Percentiles rank a stretch among this genome's conserved stretches.
phyloP scores from a whole-genome alignment of 345 rosid species.

The Sisymbrium irio region DNA sequence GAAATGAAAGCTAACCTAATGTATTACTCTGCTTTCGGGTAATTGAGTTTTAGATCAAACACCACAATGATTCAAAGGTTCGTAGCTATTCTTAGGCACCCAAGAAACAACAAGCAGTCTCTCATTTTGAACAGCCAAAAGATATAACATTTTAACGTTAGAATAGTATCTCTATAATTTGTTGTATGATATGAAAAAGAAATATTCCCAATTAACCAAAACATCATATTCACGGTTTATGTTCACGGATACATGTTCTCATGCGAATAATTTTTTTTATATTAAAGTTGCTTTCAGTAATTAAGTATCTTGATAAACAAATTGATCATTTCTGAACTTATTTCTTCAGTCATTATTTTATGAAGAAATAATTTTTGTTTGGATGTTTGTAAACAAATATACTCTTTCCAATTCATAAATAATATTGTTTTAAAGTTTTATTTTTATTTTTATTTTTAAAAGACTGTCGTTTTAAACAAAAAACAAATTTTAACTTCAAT shows the following conservation, averaged over 20 bases:
- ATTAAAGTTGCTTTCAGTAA: background rate
- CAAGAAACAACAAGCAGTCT: background rate
- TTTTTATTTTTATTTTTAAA: too few relatives aligned
- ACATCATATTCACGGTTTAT: background rate
- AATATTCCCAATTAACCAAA: background rate
- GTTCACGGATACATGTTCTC: background rate
- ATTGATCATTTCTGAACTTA: background rate
- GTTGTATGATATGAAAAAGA: background rate
- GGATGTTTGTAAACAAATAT: too few relatives aligned
- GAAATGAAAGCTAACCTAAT: constrained; percentile 27
- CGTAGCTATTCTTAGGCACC: background rate
- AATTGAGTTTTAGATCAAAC: background rate
- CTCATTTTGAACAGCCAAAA: background rate
- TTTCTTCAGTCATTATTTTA: background rate
- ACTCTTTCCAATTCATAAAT: too few relatives aligned
- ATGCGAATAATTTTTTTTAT: background rate
- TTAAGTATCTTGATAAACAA: background rate
- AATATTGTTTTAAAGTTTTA: too few relatives aligned
- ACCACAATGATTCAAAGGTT: constrained; percentile 6
- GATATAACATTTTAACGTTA: background rate
- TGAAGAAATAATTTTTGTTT: too few relatives aligned
- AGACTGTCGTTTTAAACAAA: too few relatives aligned
- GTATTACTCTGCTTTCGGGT: background rate
- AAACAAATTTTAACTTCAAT: too few relatives aligned
- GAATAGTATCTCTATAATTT: background rate